Evolutionary conservation across 768 basidiomycete species (phyloP).

Genomic region (Stropharia rugosoannulata): DNA sequence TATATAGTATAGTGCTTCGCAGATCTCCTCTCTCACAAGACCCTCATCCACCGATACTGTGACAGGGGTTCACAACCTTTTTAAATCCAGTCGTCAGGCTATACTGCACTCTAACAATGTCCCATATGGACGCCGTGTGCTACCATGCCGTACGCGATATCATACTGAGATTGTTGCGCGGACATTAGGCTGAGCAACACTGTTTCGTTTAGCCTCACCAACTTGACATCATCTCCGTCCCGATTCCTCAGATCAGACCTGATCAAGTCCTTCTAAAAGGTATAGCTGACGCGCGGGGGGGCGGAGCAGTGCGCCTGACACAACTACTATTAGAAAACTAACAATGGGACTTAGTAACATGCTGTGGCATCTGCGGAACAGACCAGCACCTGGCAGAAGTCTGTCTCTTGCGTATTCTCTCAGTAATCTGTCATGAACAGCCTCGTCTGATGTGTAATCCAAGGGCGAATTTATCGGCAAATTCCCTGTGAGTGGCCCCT

Average conservation of each 20-base stretch:
- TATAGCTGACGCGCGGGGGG: slow-evolving; percentile 15
- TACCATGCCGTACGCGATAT: slow-evolving; percentile 36
- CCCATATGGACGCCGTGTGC: slow-evolving; percentile 46
- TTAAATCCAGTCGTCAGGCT: background rate
- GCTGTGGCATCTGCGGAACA: slow-evolving; percentile 64
- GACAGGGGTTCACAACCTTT: background rate
- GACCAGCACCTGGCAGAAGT: slow-evolving; percentile 48
- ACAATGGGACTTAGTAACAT: slow-evolving; percentile 25
- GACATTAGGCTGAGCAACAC: background rate
- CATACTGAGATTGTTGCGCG: background rate
- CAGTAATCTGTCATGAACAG: background rate
- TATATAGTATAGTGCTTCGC: background rate
- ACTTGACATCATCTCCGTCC: slow-evolving; percentile 50
- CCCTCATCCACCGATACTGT: background rate
- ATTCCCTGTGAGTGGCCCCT: slow-evolving; percentile 52
- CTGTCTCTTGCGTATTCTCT: slow-evolving; percentile 32
- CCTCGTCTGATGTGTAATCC: slow-evolving; percentile 1
- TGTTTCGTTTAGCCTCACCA: slow-evolving; percentile 36
- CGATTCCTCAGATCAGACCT: slow-evolving; percentile 49
- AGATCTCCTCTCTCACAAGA: background rate
- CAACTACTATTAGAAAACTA: background rate
- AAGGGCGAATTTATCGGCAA: slow-evolving; percentile 68
- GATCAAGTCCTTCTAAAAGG: slow-evolving; percentile 62
- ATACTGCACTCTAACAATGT: slow-evolving; percentile 7
- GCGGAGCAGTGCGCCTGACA: background rate